These are phyloP conservation scores for Amorphotheca resinae DNA, from an alignment of 495 filamentous ascomycete genomes.

Conservation along the genomic window DNA sequence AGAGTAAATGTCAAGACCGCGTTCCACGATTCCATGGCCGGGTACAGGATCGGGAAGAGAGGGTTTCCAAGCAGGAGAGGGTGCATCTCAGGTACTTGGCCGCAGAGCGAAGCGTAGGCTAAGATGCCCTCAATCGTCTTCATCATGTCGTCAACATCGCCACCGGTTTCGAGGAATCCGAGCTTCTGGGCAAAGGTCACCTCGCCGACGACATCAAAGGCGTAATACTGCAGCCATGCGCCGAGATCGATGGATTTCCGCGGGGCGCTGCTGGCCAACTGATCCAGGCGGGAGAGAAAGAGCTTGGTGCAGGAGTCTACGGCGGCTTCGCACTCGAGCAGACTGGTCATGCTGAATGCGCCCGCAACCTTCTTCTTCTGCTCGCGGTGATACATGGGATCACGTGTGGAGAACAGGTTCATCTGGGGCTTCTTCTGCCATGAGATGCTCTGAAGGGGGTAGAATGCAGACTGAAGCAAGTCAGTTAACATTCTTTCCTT, in stretches of 20 bases:
- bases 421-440: too few species aligned
- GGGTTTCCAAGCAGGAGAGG: neutral
- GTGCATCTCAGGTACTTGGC: too few species aligned
- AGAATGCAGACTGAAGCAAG: too few species aligned
- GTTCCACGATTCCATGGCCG: too few species aligned
- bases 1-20: too few species aligned
- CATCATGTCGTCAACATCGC: constrained; percentile 3
- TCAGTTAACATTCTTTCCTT: too few species aligned
- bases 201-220: constrained; percentile 29
- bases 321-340: constrained; percentile 41
- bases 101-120: neutral
- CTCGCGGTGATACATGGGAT: constrained; percentile 18
- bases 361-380: constrained; percentile 24
- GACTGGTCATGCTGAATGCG: constrained; percentile 38
- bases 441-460: too few species aligned
- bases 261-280: constrained; percentile 5
- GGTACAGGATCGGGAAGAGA: too few species aligned
- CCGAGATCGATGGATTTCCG: too few species aligned
- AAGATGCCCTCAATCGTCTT: neutral
- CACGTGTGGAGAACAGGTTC: constrained; percentile 11
- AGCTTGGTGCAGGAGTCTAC: constrained; percentile 39
- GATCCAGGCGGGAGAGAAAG: too few species aligned
- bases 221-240: constrained; percentile 30
- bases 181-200: constrained; percentile 26
- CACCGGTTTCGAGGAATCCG: constrained; percentile 4